A percentile compares a stretch with the other conserved stretches of the same genome.
phyloP scores from a whole-genome alignment of 2,329 filamentous ascomycete species.

The Venturia oleaginea region DNA sequence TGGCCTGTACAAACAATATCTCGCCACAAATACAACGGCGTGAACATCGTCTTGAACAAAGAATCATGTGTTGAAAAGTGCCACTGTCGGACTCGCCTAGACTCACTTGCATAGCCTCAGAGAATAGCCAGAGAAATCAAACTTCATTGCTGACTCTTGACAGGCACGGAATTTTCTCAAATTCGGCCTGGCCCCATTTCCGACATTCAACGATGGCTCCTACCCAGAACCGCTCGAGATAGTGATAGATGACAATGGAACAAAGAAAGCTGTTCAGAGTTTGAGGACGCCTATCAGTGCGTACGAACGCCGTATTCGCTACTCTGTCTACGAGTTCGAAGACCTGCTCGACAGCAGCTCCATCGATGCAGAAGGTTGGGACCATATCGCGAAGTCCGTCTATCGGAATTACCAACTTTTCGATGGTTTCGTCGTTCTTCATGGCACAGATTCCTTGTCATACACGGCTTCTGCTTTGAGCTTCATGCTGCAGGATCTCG shows the following conservation, averaged over 20 bases:
- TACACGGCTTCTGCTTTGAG: conserved; percentile 86
- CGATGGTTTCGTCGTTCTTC: conserved; percentile 83
- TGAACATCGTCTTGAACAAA: too few species aligned
- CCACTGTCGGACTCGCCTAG: too few species aligned
- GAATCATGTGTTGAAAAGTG: too few species aligned
- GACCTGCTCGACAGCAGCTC: conserved; percentile 82
- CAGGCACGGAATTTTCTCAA: conserved; percentile 61
- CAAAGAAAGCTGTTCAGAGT: conserved; percentile 50
- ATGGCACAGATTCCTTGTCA: conserved; percentile 79
- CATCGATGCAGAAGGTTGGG: conserved; percentile 79
- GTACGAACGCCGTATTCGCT: conserved; percentile 73
- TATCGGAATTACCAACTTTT: conserved; percentile 79
- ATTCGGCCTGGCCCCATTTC: conserved; percentile 69
- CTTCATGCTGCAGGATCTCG: conserved; percentile 86
- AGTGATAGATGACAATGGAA: conserved; percentile 40
- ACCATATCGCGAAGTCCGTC: conserved; percentile 71
- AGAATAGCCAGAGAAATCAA: neutral
- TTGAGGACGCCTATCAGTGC: conserved; percentile 72
- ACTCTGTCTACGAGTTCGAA: conserved; percentile 75
- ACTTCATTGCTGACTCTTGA: neutral
- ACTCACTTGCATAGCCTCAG: neutral
- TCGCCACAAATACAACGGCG: too few species aligned
- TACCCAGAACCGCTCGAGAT: conserved; percentile 47
- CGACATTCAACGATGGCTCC: conserved; percentile 75
- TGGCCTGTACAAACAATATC: too few species aligned